Evolutionary conservation across 345 rosid species (phyloP).

Genomic region (Luvunga scandens): DNA sequence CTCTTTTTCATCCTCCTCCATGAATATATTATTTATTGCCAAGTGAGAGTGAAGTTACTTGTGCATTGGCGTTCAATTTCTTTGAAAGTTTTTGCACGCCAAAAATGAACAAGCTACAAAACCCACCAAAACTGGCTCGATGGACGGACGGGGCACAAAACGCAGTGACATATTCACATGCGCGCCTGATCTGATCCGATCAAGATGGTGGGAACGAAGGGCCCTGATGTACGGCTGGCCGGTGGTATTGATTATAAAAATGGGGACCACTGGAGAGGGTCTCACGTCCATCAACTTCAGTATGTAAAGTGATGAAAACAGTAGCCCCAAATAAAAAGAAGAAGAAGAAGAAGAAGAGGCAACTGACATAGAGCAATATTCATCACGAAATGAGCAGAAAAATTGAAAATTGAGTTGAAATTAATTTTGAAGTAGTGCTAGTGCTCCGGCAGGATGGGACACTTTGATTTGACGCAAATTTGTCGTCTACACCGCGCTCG

Average conservation of each 20-base stretch:
- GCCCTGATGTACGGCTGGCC: constrained; percentile 13
- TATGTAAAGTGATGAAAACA: not conserved
- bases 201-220: not conserved
- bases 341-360: fast-evolving
- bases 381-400: not conserved
- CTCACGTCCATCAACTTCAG: not conserved
- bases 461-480: constrained; percentile 19
- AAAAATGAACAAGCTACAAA: too few species aligned
- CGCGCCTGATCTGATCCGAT: not conserved
- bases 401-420: not conserved
- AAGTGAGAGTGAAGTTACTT: too few species aligned
- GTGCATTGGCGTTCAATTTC: too few species aligned
- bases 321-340: not conserved
- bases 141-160: too few species aligned
- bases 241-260: constrained; percentile 7
- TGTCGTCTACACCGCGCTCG: not conserved
- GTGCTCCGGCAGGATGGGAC: constrained; percentile 10
- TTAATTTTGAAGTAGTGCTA: not conserved
- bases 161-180: not conserved
- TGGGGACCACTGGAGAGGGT: constrained; percentile 4
- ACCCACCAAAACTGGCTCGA: too few species aligned
- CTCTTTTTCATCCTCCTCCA: too few species aligned
- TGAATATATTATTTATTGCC: too few species aligned
- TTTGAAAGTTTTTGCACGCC: too few species aligned
- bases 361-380: not conserved